Percentiles rank a stretch among this genome's conserved stretches.
These are phyloP conservation scores for Phlegmacium glaucopus DNA, from an alignment of 768 basidiomycete genomes.

Conservation along the genomic window DNA sequence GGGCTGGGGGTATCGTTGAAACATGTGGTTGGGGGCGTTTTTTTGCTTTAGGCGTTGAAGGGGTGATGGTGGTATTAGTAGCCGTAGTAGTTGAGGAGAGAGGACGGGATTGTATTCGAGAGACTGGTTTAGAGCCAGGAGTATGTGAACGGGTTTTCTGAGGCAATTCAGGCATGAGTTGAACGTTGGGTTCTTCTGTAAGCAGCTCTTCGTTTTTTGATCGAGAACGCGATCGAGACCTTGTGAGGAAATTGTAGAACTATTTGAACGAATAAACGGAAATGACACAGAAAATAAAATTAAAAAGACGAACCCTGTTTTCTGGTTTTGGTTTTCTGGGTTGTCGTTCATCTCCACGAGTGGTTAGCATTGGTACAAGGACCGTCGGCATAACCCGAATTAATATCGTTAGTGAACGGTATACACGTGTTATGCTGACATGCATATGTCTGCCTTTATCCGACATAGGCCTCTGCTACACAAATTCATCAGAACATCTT, in stretches of 20 bases:
- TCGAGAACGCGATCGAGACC: constrained; percentile 62
- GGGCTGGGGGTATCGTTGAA: constrained; percentile 5
- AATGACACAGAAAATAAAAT: constrained; percentile 3
- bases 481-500: background rate
- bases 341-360: constrained; percentile 34
- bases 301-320: constrained; percentile 38
- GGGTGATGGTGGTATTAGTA: constrained; percentile 58
- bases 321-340: constrained; percentile 40
- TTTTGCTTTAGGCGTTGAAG: constrained; percentile 45
- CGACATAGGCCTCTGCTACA: no score
- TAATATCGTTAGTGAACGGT: constrained; percentile 18
- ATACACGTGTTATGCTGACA: constrained; percentile 45
- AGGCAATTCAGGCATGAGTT: constrained; percentile 9
- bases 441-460: no score
- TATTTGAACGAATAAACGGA: constrained; percentile 20
- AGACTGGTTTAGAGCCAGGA: constrained; percentile 41
- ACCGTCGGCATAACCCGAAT: constrained; percentile 32
- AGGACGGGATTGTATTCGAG: constrained; percentile 55
- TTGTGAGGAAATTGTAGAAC: constrained; percentile 60
- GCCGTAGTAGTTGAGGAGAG: constrained; percentile 63
- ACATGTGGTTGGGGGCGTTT: constrained; percentile 21
- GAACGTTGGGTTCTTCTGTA: constrained; percentile 6
- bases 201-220: constrained; percentile 27
- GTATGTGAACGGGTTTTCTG: constrained; percentile 14
- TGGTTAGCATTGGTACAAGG: constrained; percentile 20